Evolutionary conservation across 177 flowering plant genomes (phyloP).

Genomic region (Vitis hybrid): DNA sequence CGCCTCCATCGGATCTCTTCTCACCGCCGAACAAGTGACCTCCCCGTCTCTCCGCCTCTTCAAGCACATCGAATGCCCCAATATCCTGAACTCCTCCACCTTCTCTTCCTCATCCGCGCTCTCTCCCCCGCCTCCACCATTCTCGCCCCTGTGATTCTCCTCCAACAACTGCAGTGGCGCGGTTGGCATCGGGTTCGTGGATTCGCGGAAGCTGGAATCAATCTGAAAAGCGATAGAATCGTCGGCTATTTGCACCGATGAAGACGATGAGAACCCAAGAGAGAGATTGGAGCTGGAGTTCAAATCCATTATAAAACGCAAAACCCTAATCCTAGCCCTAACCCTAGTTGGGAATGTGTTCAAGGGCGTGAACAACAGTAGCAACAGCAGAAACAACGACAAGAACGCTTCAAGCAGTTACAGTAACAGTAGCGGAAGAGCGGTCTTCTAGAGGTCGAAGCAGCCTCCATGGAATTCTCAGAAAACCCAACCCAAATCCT

Average conservation of each 20-base stretch:
- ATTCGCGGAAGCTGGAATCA: slow-evolving; percentile 28
- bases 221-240: slow-evolving; percentile 38
- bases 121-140: slow-evolving; percentile 7
- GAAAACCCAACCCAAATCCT: background rate
- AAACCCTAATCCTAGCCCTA: no score
- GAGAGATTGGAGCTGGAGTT: slow-evolving; percentile 28
- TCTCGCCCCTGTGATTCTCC: slow-evolving; percentile 1
- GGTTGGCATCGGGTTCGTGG: slow-evolving; percentile 13
- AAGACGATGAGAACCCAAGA: slow-evolving; percentile 29
- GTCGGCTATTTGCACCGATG: slow-evolving; percentile 30
- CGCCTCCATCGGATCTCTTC: slow-evolving; percentile 6
- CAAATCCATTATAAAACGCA: slow-evolving; percentile 20
- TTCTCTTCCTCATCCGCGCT: slow-evolving; percentile 11
- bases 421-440: slow-evolving; percentile 2
- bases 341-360: no score
- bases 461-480: slow-evolving; percentile 2
- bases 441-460: background rate
- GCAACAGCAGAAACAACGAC: background rate
- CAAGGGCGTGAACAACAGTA: background rate
- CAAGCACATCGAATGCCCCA: slow-evolving; percentile 57
- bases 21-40: slow-evolving; percentile 19
- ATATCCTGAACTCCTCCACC: slow-evolving; percentile 40
- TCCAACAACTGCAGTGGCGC: slow-evolving; percentile 37
- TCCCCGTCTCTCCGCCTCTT: slow-evolving; percentile 40
- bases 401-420: background rate